phyloP scores from a whole-genome alignment of 257 asterid species.

The Salvia miltiorrhiza region DNA sequence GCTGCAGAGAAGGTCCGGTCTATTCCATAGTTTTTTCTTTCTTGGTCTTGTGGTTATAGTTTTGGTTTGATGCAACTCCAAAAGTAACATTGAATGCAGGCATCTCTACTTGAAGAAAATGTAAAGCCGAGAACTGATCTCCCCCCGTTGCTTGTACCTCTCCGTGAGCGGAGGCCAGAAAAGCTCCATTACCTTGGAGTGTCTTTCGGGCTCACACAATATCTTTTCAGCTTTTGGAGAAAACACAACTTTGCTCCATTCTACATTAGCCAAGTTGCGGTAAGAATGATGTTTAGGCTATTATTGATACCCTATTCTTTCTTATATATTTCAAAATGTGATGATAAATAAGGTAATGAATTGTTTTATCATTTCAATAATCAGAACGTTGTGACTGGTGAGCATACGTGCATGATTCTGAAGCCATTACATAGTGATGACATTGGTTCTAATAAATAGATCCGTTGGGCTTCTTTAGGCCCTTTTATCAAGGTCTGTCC shows the following conservation, averaged over 20 bases:
- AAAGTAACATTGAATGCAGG: conserved; percentile 40
- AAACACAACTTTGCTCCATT: conserved; percentile 88
- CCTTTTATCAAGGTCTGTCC: conserved; percentile 59
- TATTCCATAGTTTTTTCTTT: neutral
- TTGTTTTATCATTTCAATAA: conserved; percentile 23
- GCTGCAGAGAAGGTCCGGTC: conserved; percentile 79
- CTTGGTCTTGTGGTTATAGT: neutral
- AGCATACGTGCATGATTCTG: conserved; percentile 87
- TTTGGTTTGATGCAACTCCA: conserved; percentile 5
- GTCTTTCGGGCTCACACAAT: conserved; percentile 87
- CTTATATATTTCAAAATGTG: neutral
- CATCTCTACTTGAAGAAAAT: conserved; percentile 80
- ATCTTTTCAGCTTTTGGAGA: conserved; percentile 94
- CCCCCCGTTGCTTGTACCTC: conserved; percentile 88
- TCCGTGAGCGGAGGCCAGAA: conserved; percentile 79
- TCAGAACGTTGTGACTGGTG: conserved; percentile 82
- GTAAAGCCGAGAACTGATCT: conserved; percentile 71
- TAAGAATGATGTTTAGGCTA: conserved; percentile 34
- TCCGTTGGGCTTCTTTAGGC: conserved; percentile 68
- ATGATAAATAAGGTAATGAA: conserved; percentile 15
- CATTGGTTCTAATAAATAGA: conserved; percentile 55
- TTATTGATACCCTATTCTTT: conserved; percentile 2
- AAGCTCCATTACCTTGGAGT: conserved; percentile 91
- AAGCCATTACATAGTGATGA: conserved; percentile 76
- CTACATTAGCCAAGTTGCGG: conserved; percentile 70